phyloP scores from a whole-genome alignment of 2,329 filamentous ascomycete genomes.

The Trichoderma sp. region DNA sequence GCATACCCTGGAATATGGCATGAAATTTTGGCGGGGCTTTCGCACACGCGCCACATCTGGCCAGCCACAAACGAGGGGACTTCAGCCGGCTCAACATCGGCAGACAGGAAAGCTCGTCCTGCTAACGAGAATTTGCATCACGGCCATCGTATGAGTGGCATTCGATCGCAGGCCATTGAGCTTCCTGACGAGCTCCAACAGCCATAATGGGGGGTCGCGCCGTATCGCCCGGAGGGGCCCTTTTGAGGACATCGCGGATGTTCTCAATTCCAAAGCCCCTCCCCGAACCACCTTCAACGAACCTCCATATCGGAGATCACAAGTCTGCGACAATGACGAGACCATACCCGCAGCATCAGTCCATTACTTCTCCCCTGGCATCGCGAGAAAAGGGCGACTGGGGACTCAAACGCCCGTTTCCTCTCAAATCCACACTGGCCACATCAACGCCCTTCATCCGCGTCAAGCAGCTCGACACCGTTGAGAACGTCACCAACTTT shows the following conservation, averaged over 20 bases:
- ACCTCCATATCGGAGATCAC: constrained; percentile 41
- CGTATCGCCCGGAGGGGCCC: constrained; percentile 65
- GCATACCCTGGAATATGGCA: constrained; percentile 13
- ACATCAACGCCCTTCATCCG: constrained; percentile 76
- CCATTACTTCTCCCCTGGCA: constrained; percentile 75
- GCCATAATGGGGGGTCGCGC: constrained; percentile 41
- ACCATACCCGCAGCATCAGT: constrained; percentile 78
- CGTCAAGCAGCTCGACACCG: constrained; percentile 77
- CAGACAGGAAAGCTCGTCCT: constrained; percentile 32
- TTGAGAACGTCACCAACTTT: constrained; percentile 89
- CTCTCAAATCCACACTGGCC: constrained; percentile 72
- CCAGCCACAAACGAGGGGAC: constrained; percentile 24
- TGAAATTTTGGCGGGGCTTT: constrained; percentile 27
- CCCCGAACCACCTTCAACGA: constrained; percentile 60
- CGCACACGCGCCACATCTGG: constrained; percentile 13
- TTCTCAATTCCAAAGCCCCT: constrained; percentile 84
- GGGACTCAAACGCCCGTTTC: constrained; percentile 87
- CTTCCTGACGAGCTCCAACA: constrained; percentile 35
- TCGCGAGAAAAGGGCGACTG: constrained; percentile 83
- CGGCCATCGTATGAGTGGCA: constrained; percentile 14
- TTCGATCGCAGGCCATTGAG: constrained; percentile 38
- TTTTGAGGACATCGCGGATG: constrained; percentile 85
- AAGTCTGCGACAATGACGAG: constrained; percentile 60
- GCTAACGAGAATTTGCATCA: constrained; percentile 39
- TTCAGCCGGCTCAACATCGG: constrained; percentile 41